Evolutionary conservation across 2,329 filamentous ascomycete genomes (phyloP).

Genomic region (Teratosphaeria pseudoeucalypti): DNA sequence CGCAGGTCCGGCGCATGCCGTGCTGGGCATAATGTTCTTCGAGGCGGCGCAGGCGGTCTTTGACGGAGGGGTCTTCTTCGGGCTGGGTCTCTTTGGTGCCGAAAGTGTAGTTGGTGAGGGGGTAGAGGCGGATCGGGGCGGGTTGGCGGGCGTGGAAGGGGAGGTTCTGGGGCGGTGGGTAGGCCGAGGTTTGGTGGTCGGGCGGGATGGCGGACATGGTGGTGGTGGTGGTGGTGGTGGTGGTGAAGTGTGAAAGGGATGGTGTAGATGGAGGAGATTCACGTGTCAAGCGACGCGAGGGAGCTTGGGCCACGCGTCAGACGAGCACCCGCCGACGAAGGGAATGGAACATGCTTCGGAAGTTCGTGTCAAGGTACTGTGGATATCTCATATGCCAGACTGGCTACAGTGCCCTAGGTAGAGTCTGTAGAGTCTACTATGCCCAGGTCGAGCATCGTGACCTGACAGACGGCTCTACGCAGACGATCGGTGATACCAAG

Average conservation of each 20-base stretch:
- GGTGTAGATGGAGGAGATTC: neutral
- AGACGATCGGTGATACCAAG: no score
- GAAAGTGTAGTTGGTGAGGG: conserved; percentile 97
- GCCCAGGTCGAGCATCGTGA: no score
- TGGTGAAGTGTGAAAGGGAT: neutral
- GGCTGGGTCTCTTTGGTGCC: conserved; percentile 97
- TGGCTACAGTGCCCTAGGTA: no score
- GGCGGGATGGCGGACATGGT: conserved; percentile 22
- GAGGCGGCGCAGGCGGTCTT: conserved; percentile 83
- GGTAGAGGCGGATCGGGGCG: conserved; percentile 55
- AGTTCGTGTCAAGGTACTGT: neutral
- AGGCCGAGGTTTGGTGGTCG: conserved; percentile 14
- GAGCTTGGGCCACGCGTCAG: neutral
- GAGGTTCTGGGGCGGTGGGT: conserved; percentile 27
- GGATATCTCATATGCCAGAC: no score
- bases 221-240: neutral
- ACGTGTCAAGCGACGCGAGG: neutral
- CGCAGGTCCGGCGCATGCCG: conserved; percentile 95
- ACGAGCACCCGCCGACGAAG: neutral
- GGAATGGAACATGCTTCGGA: no score
- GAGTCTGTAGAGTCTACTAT: no score
- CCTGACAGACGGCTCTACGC: no score
- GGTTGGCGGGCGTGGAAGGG: conserved; percentile 85
- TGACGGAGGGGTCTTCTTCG: conserved; percentile 91
- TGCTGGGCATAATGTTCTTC: conserved; percentile 87